Conservation (phyloP, 768 basidiomycete species). For the Asterophora parasitica region DNA sequence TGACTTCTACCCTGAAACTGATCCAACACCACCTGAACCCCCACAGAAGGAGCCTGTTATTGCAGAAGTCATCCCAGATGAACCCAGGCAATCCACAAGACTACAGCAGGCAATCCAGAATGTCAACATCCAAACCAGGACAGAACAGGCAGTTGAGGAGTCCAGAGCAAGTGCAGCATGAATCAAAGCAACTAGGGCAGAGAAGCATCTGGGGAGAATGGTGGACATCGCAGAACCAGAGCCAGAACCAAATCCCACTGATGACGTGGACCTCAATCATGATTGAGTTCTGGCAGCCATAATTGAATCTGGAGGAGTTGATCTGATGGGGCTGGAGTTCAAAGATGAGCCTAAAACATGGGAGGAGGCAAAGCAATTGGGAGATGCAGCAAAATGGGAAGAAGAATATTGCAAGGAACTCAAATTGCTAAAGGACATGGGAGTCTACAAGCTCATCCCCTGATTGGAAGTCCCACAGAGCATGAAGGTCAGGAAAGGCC, state of each 20-base stretch:
- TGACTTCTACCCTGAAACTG: not conserved
- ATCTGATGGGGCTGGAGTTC: constrained; percentile 5
- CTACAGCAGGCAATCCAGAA: not conserved
- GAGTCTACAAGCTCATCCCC: constrained; percentile 24
- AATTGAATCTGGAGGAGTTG: not conserved
- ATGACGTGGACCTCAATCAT: not conserved
- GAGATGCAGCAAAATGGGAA: constrained; percentile 19
- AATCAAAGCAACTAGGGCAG: not conserved
- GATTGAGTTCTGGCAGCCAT: not conserved
- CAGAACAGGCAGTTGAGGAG: constrained; percentile 1
- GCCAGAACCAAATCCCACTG: not conserved
- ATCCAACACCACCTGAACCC: not conserved
- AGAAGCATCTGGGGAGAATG: not conserved
- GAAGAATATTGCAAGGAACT: constrained; percentile 20
- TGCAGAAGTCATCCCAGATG: too few species aligned
- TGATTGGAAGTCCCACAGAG: constrained; percentile 12
- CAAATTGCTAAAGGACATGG: constrained; percentile 22
- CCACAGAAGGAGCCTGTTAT: too few species aligned
- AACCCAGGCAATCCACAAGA: not conserved
- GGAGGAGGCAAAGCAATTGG: constrained; percentile 20
- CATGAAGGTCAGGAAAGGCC: constrained; percentile 21
- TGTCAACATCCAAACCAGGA: not conserved
- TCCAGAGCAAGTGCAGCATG: not conserved
- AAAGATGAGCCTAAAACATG: constrained; percentile 11
- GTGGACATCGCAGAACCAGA: not conserved